Percentiles rank a stretch among this genome's conserved stretches.
Conservation (phyloP, 331 rosid species). For the Pyrus hybrid region DNA sequence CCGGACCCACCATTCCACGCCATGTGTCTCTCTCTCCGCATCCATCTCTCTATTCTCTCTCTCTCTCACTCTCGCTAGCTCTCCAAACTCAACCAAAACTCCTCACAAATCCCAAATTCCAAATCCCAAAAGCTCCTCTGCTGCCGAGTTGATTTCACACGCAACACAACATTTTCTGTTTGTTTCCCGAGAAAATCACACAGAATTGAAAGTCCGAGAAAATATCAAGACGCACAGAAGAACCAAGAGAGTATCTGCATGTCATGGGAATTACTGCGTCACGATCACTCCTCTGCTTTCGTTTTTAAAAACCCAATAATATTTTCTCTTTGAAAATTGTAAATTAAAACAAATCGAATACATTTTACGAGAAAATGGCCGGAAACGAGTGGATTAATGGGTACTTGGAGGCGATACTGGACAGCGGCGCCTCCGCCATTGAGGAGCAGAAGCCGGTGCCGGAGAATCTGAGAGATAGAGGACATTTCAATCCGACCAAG, state of each 20-base stretch:
- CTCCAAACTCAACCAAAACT: not conserved
- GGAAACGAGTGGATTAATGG: conserved; percentile 98
- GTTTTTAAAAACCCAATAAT: not conserved
- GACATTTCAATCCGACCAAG: conserved; percentile 73
- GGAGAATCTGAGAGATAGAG: conserved; percentile 47
- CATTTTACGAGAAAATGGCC: conserved; percentile 40
- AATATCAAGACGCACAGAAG: not conserved
- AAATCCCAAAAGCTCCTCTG: not conserved
- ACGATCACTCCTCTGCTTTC: not conserved
- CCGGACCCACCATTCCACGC: conserved; percentile 8
- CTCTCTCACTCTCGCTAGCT: not conserved
- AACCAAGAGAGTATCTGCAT: not conserved
- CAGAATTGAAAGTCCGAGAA: not conserved
- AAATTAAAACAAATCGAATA: not conserved
- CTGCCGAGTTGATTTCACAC: not conserved
- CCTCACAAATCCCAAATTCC: not conserved
- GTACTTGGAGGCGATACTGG: conserved; percentile 79
- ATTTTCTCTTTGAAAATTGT: not conserved
- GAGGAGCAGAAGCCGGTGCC: conserved; percentile 63
- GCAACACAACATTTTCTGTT: not conserved
- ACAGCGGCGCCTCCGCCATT: conserved; percentile 63
- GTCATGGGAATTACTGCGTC: not conserved
- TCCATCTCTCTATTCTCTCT: not conserved
- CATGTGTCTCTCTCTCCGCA: conserved; percentile 26
- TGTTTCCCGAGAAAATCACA: not conserved